A percentile compares a stretch with the other conserved stretches of the same genome.
Conservation (phyloP, 2,329 filamentous ascomycete species). For the Trichoderma atroviride region DNA sequence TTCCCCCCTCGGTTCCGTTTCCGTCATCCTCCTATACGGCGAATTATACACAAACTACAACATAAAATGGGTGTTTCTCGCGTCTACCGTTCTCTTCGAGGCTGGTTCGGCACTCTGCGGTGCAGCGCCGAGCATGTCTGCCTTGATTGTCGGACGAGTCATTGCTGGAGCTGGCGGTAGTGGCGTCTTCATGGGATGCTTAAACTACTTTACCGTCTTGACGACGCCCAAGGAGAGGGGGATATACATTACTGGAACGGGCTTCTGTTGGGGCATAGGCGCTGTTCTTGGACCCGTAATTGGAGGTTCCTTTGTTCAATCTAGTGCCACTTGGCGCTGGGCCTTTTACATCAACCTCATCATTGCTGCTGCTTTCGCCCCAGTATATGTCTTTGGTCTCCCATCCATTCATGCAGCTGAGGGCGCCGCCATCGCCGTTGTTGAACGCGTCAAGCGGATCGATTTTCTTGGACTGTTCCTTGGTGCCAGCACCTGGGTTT, state of each 20-base stretch:
- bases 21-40: slow-evolving; percentile 42
- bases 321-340: neutral
- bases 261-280: neutral
- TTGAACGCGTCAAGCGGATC: neutral
- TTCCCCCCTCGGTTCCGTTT: slow-evolving; percentile 47
- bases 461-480: neutral
- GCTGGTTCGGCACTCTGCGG: slow-evolving; percentile 44
- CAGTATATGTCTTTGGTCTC: neutral
- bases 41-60: slow-evolving; percentile 47
- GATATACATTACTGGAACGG: neutral
- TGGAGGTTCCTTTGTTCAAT: neutral
- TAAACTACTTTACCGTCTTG: neutral
- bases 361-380: neutral
- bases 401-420: neutral
- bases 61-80: slow-evolving; percentile 45
- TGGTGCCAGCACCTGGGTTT: neutral
- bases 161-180: slow-evolving; percentile 46
- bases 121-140: slow-evolving; percentile 46
- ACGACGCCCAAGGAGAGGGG: neutral
- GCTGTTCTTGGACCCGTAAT: neutral
- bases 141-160: slow-evolving; percentile 49
- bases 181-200: slow-evolving; percentile 43
- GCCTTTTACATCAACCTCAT: slow-evolving; percentile 1
- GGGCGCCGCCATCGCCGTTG: neutral
- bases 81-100: slow-evolving; percentile 33